phyloP scores from a whole-genome alignment of 345 rosid species.

The Clarkia xantiana region DNA sequence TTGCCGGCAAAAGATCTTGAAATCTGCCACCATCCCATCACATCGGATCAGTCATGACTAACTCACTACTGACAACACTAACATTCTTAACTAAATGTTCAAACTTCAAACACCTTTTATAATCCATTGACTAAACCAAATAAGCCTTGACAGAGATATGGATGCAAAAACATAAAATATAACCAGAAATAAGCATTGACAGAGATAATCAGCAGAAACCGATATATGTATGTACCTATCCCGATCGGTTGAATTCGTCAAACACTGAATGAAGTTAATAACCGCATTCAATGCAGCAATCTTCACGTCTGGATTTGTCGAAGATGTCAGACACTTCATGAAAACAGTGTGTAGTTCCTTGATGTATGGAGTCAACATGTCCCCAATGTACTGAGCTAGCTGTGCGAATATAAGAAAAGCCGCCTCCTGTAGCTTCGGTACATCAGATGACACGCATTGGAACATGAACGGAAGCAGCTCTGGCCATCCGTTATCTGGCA shows the following conservation, averaged over 20 bases:
- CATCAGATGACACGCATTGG: slow-evolving; percentile 74
- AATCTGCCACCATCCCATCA: slow-evolving; percentile 14
- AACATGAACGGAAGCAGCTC: slow-evolving; percentile 92
- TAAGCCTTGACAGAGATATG: too few species aligned
- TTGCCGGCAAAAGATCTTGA: slow-evolving; percentile 85
- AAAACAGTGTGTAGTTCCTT: slow-evolving; percentile 81
- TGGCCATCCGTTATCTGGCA: slow-evolving; percentile 89
- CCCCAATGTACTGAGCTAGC: slow-evolving; percentile 81
- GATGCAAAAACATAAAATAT: not conserved
- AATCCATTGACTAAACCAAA: too few species aligned
- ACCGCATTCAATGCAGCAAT: slow-evolving; percentile 92
- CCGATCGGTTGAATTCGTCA: slow-evolving; percentile 52
- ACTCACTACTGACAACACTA: too few species aligned
- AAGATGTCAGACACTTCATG: slow-evolving; percentile 49
- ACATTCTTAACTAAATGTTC: too few species aligned
- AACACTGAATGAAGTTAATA: slow-evolving; percentile 83
- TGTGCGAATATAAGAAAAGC: slow-evolving; percentile 87
- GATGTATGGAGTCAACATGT: slow-evolving; percentile 54
- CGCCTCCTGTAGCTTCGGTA: slow-evolving; percentile 73
- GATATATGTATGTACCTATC: slow-evolving; percentile 62
- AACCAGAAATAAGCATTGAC: too few species aligned
- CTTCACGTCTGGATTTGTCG: slow-evolving; percentile 62
- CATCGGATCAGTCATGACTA: too few species aligned
- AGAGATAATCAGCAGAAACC: too few species aligned
- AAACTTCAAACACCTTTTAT: too few species aligned